A percentile compares a stretch with the other conserved stretches of the same genome.
These are phyloP conservation scores for Globisporangium acanthophoron DNA, from an alignment of 352 stramenopile species.

Conservation along the genomic window DNA sequence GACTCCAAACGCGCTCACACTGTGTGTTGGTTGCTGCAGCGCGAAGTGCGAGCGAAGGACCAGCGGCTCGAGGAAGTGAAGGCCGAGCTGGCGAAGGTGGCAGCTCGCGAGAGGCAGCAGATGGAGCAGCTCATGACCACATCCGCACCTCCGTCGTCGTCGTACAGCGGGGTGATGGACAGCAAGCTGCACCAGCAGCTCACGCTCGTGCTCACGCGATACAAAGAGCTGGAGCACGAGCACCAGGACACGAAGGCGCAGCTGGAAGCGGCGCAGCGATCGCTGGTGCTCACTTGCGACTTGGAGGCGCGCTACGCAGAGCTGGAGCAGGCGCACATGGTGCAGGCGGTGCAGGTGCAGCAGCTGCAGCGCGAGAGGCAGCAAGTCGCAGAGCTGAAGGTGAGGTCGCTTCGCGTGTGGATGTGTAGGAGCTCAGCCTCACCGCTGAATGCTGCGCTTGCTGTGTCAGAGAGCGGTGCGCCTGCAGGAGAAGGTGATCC, in stretches of 20 bases:
- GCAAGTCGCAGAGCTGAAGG: constrained; percentile 43
- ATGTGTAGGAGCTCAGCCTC: background rate
- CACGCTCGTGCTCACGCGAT: constrained; percentile 50
- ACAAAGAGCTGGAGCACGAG: constrained; percentile 53
- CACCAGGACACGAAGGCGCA: constrained; percentile 29
- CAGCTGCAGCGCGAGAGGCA: constrained; percentile 61
- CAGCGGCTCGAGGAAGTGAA: constrained; percentile 31
- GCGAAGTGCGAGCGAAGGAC: constrained; percentile 42
- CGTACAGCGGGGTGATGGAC: constrained; percentile 14
- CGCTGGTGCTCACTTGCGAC: constrained; percentile 22
- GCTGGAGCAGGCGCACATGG: constrained; percentile 67
- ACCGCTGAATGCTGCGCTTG: background rate
- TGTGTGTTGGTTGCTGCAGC: constrained; percentile 18
- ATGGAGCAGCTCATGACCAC: constrained; percentile 21
- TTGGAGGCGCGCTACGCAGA: constrained; percentile 45
- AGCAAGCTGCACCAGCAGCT: constrained; percentile 33
- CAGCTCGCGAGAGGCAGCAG: constrained; percentile 37
- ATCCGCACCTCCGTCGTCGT: constrained; percentile 1
- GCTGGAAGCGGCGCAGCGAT: constrained; percentile 25
- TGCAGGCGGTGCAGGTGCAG: constrained; percentile 61
- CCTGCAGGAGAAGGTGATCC: constrained; percentile 78
- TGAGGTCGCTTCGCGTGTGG: constrained; percentile 9
- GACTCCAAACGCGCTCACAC: background rate
- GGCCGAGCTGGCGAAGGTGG: constrained; percentile 20
- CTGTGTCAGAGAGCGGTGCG: constrained; percentile 48